Evolutionary conservation across 371 early-diverging fungal species (phyloP).

Genomic region (Mucor plumbeus): DNA sequence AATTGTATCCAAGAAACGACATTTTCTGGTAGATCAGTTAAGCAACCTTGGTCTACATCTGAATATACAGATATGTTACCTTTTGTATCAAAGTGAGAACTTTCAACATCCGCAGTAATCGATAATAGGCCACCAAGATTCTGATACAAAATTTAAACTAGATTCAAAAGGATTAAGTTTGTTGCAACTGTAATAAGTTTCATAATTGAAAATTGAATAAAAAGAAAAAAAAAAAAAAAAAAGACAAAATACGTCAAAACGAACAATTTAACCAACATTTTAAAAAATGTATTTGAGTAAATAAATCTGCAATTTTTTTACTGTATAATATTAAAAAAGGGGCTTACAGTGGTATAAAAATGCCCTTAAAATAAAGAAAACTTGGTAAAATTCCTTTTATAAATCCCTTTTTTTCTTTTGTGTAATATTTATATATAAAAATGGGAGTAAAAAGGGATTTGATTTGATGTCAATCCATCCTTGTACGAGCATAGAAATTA

Average conservation of each 20-base stretch:
- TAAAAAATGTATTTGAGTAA: not conserved
- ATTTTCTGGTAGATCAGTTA: not conserved
- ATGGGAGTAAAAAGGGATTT: conserved; percentile 1
- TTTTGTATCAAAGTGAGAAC: not conserved
- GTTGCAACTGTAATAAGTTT: not conserved
- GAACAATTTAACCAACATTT: not conserved
- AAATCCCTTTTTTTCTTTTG: not conserved
- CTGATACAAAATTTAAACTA: not conserved
- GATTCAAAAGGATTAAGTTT: not conserved
- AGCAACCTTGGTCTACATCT: not conserved
- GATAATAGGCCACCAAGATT: not conserved
- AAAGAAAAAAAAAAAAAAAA: not conserved
- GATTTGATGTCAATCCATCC: conserved; percentile 6
- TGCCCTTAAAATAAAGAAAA: not conserved
- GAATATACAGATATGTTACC: not conserved
- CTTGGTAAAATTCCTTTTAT: not conserved
- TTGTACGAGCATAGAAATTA: conserved; percentile 8
- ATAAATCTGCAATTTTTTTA: not conserved
- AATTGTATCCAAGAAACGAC: not conserved
- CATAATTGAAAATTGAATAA: not conserved
- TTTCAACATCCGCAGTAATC: not conserved
- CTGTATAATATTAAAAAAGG: not conserved
- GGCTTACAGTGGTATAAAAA: not conserved
- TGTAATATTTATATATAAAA: not conserved
- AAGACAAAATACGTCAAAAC: not conserved